Evolutionary conservation across 345 rosid species (phyloP).

Genomic region (Eucalyptus decipiens): DNA sequence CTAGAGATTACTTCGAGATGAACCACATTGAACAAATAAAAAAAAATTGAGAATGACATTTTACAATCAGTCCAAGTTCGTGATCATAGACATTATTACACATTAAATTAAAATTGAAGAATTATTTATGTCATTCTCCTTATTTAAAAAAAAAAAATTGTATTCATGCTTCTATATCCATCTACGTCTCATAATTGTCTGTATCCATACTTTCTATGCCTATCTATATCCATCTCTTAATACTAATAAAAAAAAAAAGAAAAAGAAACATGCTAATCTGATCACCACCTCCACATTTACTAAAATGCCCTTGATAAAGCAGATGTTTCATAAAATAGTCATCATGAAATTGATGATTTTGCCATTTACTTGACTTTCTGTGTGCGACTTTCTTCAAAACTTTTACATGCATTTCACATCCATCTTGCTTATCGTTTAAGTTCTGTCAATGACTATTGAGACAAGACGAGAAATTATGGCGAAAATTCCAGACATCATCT

Average conservation of each 20-base stretch:
- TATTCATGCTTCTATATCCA: neutral
- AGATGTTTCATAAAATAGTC: neutral
- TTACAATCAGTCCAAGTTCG: accelerated
- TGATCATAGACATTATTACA: accelerated
- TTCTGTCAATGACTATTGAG: no score
- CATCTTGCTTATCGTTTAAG: neutral
- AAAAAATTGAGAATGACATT: no score
- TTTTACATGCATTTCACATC: neutral
- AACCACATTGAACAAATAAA: accelerated
- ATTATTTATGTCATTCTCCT: no score
- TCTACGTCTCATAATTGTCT: neutral
- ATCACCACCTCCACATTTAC: neutral
- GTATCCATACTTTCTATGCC: neutral
- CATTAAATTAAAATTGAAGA: no score
- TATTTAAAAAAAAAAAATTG: neutral
- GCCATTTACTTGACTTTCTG: neutral
- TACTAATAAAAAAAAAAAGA: neutral
- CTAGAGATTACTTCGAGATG: no score
- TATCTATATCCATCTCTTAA: neutral
- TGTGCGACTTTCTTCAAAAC: accelerated
- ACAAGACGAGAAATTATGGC: neutral
- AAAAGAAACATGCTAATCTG: neutral
- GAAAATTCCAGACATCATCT: neutral
- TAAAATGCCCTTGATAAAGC: neutral
- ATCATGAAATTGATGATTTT: neutral